Percentiles rank a stretch among this genome's conserved stretches.
These are phyloP conservation scores for Bassia scoparia DNA, from an alignment of 148 eudicot genomes.

Conservation along the genomic window DNA sequence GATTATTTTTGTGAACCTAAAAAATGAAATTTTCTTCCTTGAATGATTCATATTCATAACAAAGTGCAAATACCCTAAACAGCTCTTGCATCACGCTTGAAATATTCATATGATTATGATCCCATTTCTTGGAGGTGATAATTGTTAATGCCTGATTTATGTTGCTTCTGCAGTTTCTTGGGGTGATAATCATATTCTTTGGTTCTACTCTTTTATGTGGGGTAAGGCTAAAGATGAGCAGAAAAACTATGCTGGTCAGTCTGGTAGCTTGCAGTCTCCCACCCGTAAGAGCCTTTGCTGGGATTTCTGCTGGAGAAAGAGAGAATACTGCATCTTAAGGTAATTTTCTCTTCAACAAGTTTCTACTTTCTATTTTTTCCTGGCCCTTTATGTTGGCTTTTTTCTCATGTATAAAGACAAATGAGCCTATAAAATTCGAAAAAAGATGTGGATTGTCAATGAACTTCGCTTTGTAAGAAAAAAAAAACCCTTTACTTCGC, in stretches of 20 bases:
- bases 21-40: neutral
- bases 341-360: neutral
- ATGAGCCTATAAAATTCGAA: neutral
- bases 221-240: constrained; percentile 69
- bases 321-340: constrained; percentile 14
- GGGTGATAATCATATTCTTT: constrained; percentile 60
- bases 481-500: too few relatives aligned
- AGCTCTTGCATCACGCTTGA: neutral
- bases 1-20: neutral
- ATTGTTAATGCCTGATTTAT: constrained; percentile 1
- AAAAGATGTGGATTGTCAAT: neutral
- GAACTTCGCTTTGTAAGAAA: too few relatives aligned
- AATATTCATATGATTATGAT: neutral
- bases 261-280: constrained; percentile 28
- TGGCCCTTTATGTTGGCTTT: neutral
- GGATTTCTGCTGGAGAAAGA: constrained; percentile 26
- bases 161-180: constrained; percentile 57
- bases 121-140: neutral
- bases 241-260: constrained; percentile 15
- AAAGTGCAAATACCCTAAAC: neutral
- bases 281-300: constrained; percentile 41
- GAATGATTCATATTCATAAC: neutral
- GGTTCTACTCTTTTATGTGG: constrained; percentile 89
- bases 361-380: neutral
- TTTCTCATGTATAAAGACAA: neutral